Evolutionary conservation across 2,329 filamentous ascomycete genomes (phyloP), one percentile per base, ranked within the genome.

Genomic region (Teratosphaeria gauchensis): DNA sequence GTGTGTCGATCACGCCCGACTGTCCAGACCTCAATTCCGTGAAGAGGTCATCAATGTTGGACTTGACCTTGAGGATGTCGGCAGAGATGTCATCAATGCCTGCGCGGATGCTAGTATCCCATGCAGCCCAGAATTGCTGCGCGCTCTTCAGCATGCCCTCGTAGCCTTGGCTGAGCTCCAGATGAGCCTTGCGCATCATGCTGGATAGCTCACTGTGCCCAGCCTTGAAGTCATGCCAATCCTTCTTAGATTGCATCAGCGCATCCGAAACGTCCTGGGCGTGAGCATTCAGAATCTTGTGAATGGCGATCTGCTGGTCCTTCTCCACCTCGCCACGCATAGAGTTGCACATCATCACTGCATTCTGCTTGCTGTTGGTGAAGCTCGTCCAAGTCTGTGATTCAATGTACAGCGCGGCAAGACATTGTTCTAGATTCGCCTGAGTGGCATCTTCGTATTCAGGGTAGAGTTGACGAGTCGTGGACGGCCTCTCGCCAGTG

Each of bases 321-420:
- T 81, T 82, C 59, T 86, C 83, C 14, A 81, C 77, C 56, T 84
- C 80, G 51, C 78, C 73, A 42, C 84, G 78, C 51, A 81, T 79
- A 31, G 83, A 83, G 61, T 84, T 80, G 63, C 85, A 88, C 64
- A 87, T 82, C 19, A 83, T 72, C 51, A 83, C 74, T 1, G 83
- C 83, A 63, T 84, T 84, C 58, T 85, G 82, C 58, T 79, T 76
- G 59, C 77, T 82, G 69, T 84, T 85, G 63, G 81, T 83, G 72
- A 84, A 88, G 28, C 83, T 86, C 1, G 78, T 85, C 84, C 84
- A 87, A 68, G 77, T 81, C 52, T 84, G 82, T 1, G 28, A 79
- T 76, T 19, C 77, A 76, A 53, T 58, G 56, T 7, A 55, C 46
- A 48, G 70, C 4, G 77, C 77, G 53, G 73, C 75, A 4, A 85